Conservation (phyloP, 192 early-diverging fungal genomes). For the Phycomyces blakesleeanus region DNA sequence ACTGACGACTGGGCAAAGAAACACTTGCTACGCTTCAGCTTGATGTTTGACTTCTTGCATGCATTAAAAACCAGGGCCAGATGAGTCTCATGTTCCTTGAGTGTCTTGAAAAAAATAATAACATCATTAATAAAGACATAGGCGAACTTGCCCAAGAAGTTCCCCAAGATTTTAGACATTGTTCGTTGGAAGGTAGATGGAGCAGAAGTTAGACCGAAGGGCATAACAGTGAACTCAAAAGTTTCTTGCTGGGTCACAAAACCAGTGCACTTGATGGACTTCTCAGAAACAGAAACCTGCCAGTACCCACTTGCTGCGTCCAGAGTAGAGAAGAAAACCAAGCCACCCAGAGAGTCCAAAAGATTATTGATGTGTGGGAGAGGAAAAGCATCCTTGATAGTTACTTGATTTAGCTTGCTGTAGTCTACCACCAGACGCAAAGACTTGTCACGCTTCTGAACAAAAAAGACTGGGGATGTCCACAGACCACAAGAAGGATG, state of each 20-base stretch:
- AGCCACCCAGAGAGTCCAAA: slow-evolving; percentile 13
- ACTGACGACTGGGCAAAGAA: slow-evolving; percentile 25
- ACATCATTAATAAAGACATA: slow-evolving; percentile 39
- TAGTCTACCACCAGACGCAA: slow-evolving; percentile 40
- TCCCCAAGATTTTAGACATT: slow-evolving; percentile 41
- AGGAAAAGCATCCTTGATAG: slow-evolving; percentile 35
- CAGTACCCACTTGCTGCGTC: slow-evolving; percentile 19
- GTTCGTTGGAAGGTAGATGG: slow-evolving; percentile 53
- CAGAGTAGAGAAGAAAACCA: slow-evolving; percentile 29
- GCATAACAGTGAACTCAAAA: slow-evolving; percentile 56
- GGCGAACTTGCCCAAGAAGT: slow-evolving; percentile 26
- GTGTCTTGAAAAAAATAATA: slow-evolving; percentile 31
- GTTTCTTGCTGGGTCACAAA: slow-evolving; percentile 37
- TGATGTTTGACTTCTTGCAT: slow-evolving; percentile 10
- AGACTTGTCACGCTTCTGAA: slow-evolving; percentile 37
- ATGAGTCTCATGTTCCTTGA: slow-evolving; percentile 32
- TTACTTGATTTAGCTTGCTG: slow-evolving; percentile 36
- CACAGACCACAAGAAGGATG: slow-evolving; percentile 18
- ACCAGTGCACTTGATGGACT: slow-evolving; percentile 14
- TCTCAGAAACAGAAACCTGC: slow-evolving; percentile 4
- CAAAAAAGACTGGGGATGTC: slow-evolving; percentile 38
- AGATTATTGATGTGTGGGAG: slow-evolving; percentile 37
- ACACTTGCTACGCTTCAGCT: slow-evolving; percentile 25
- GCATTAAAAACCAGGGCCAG: slow-evolving; percentile 15
- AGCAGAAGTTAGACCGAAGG: slow-evolving; percentile 58